Evolutionary conservation across 805 yeast genomes (phyloP), one percentile per base, ranked within the genome.

Genomic region (Candida boidinii): DNA sequence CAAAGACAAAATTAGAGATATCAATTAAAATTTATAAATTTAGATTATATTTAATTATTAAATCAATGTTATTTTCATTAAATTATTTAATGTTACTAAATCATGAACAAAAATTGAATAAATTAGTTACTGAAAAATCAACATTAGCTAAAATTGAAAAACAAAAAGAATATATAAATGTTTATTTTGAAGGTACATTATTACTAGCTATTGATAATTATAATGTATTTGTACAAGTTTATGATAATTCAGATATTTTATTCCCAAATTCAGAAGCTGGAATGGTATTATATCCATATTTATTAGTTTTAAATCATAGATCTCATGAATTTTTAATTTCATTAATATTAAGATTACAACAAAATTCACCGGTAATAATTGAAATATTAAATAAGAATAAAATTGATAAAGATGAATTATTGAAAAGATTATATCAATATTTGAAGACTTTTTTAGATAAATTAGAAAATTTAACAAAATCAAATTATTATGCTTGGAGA

Each of bases 271-370:
- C 64, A 17, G 64, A 66, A 17, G 58, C 68, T 5, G 76, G 72
- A 39, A 56, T 73, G 35, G 49, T 70, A 7, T 39, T 70, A 11
- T 59, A 69, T 17, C 79, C 78, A 10, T 62, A 60, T 39, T 56
- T 73, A 45, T 47, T 73, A 45, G 64, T 71, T 31, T 56, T 69
- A 24, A 75, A 76, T 37, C 77, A 73, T 41, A 58, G 79, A 41
- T 67, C 78, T 5, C 62, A 70, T 45, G 77, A 73, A 41, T 73
- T 73, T 42, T 58, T 73, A 52, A 72, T 73, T n/a, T 71, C 77
- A 27, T 48, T 73, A 43, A 64, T 73, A 17, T 44, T 73, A 32
- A 60, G 79, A 46, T 58, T 59, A 32, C 64, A 59, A 33, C 63
- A 58, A 36, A 49, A 44, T 30, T 55, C 60, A 4, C 60, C 62